Evolutionary conservation across 139 green algal genomes (phyloP).

Genomic region (Closterium sp.): DNA sequence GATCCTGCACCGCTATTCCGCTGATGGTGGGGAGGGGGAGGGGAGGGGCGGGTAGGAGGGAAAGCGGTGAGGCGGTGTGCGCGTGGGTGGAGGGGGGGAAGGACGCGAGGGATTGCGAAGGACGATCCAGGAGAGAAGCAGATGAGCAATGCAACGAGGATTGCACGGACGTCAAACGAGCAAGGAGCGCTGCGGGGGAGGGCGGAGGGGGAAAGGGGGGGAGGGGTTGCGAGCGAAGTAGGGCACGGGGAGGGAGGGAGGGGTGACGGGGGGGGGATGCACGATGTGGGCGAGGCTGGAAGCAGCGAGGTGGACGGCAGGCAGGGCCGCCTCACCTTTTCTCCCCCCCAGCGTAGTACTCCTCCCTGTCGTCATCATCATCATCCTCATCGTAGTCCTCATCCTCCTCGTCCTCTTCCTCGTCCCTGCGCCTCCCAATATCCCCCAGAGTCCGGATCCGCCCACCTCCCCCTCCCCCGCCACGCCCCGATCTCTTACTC

Average conservation of each 20-base stretch:
- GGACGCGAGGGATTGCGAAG: not conserved
- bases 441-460: conserved; percentile 23
- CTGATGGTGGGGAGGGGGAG: not conserved
- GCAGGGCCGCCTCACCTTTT: conserved; percentile 28
- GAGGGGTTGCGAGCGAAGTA: not conserved
- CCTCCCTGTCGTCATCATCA: conserved; percentile 35
- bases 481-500: not conserved
- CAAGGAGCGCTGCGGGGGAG: not conserved
- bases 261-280: not conserved
- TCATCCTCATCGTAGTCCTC: conserved; percentile 26
- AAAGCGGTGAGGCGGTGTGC: too few relatives aligned
- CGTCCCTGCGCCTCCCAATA: not conserved
- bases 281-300: not conserved
- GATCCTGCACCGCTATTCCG: conserved; percentile 52
- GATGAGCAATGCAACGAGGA: not conserved
- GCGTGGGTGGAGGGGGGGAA: too few relatives aligned
- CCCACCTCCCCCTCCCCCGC: not conserved
- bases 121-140: not conserved
- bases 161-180: too few relatives aligned
- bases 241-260: not conserved
- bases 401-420: not conserved
- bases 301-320: too few relatives aligned
- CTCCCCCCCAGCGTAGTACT: conserved; percentile 51
- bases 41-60: not conserved
- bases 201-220: not conserved